Base-by-base conservation (phyloP, 768 basidiomycete genomes). In the Cystofilobasidium ferigula region DNA sequence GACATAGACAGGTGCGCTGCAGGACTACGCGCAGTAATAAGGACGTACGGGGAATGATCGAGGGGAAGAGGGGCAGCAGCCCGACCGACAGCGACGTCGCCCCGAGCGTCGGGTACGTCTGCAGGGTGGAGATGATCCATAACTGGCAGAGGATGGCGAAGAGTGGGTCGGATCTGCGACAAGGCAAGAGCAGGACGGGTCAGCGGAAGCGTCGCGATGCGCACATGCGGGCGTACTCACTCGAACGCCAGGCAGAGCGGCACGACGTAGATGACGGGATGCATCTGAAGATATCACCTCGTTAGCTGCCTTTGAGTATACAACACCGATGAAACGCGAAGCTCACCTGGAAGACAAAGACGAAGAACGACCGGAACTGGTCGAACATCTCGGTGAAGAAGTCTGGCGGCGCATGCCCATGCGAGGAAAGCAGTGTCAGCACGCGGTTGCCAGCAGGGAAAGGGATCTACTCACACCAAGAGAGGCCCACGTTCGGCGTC, bases 371-470 rank as follows among this genome's bases (percentile, higher is more conserved):
- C 35, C 95, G 80, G 80, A 97, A 99, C 74, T 98, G 88, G 73
- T 97, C 94, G 69, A 99, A 99, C 88, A 97, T 97, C 75, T 98
- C 94, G 14, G 91, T 97, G 78, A 98, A 97, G 79, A 98, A 98
- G 76, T 98, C 58, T 60, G 22, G n/a, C 34, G 24, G 1, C 18
- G 38, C 7, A 54, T 8, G 4, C n/a, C 3, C 48, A 28, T 8
- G 7, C 7, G 24, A 26, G 20, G 16, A 14, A 24, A 54, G 9
- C 13, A 13, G 48, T 24, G 28, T n/a, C 10, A n/a, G 45, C 45
- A 13, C 45, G 10, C 7, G 34, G 24, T 26, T 18, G 24, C 9
- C 4, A 30, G 10, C n/a, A 51, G 24, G 40, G 40, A 10, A 10
- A 20, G 20, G 40, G 20, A 8, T 51, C 48, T 35, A 59, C 58